Percentiles rank a stretch among this genome's conserved stretches.
phyloP scores from a whole-genome alignment of 1,139 yeast genomes.

The Entelexis sorbosivorans region DNA sequence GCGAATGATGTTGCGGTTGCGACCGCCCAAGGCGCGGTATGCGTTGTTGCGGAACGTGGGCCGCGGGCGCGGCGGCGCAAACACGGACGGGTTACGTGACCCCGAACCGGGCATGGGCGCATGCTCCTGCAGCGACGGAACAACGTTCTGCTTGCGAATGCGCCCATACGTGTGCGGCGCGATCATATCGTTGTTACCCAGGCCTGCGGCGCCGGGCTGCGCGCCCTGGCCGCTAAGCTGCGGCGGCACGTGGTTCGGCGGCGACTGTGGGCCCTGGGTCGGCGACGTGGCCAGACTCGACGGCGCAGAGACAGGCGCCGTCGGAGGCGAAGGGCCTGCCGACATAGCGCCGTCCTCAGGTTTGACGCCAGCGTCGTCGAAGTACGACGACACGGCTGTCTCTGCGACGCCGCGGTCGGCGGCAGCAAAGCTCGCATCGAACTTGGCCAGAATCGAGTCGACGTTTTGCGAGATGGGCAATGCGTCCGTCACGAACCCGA shows the following conservation, averaged over 20 bases:
- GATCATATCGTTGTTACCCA: neutral
- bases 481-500: conserved; percentile 32
- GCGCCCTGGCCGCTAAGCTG: conserved; percentile 2
- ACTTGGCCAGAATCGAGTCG: conserved; percentile 23
- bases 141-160: conserved; percentile 14
- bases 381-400: neutral
- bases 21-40: conserved; percentile 3
- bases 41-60: neutral
- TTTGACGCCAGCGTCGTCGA: neutral
- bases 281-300: conserved; percentile 13
- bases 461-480: conserved; percentile 26
- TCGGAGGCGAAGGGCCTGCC: conserved; percentile 5
- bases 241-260: neutral
- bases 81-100: neutral
- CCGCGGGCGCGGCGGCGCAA: conserved; percentile 1
- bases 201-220: neutral
- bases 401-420: conserved; percentile 12
- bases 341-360: neutral
- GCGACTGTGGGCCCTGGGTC: neutral
- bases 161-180: conserved; percentile 17
- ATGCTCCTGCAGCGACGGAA: neutral
- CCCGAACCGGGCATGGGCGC: conserved; percentile 15
- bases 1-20: conserved; percentile 19
- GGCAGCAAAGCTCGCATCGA: conserved; percentile 24
- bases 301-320: conserved; percentile 10